phyloP scores from a whole-genome alignment of 2,329 filamentous ascomycete species.

The Myriosclerotinia scirpicola region DNA sequence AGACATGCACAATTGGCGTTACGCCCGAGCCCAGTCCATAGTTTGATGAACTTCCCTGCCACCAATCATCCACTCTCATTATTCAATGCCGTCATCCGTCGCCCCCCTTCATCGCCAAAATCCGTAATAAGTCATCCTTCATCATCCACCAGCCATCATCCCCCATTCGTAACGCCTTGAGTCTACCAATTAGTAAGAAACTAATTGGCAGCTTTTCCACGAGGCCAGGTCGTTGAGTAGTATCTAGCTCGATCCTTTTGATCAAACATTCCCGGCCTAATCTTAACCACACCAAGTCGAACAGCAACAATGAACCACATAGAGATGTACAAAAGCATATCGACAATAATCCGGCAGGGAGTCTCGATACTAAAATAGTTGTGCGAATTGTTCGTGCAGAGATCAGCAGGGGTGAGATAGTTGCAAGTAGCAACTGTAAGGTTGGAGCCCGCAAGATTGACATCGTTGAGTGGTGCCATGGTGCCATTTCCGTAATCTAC shows the following conservation, averaged over 20 bases:
- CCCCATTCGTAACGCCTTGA: too few species aligned
- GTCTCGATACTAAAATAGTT: neutral
- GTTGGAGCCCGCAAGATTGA: neutral
- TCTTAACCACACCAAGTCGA: neutral
- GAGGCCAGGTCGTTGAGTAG: neutral
- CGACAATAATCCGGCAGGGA: neutral
- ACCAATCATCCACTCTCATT: too few species aligned
- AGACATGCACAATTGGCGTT: accelerated
- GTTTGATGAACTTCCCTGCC: neutral
- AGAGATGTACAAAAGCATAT: neutral
- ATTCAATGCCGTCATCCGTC: too few species aligned
- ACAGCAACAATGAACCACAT: neutral
- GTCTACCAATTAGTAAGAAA: neutral
- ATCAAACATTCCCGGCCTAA: neutral
- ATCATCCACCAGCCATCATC: too few species aligned
- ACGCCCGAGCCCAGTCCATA: too few species aligned
- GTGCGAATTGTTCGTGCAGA: neutral
- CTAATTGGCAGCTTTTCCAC: neutral
- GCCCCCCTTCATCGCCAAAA: too few species aligned
- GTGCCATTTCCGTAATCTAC: constrained; percentile 4
- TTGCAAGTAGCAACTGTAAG: neutral
- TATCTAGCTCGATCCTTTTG: neutral
- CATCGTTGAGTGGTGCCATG: neutral
- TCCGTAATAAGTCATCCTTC: neutral
- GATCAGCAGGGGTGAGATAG: neutral